Evolutionary conservation across 169 alveolate species (phyloP).

Genomic region (Cyclospora cayetanensis): DNA sequence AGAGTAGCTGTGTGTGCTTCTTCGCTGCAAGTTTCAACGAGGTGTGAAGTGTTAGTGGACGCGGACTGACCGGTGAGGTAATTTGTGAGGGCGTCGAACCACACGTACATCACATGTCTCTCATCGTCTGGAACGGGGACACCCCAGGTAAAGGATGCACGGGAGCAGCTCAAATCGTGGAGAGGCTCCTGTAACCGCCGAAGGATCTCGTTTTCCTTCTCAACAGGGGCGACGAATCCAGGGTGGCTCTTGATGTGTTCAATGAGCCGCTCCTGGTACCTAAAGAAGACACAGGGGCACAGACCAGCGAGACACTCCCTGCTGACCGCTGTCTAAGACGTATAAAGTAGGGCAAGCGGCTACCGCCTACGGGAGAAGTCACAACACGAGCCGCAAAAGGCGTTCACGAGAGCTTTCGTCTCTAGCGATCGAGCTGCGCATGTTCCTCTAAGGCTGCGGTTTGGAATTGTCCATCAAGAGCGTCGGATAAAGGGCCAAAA

Average conservation of each 20-base stretch:
- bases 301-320: too few species aligned
- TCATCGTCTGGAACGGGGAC: constrained; percentile 83
- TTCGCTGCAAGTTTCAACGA: not conserved
- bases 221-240: constrained; percentile 85
- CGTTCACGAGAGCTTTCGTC: too few species aligned
- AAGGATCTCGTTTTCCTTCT: constrained; percentile 82
- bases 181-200: constrained; percentile 83
- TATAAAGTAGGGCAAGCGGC: too few species aligned
- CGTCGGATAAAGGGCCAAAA: too few species aligned
- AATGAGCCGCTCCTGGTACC: constrained; percentile 83
- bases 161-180: constrained; percentile 90
- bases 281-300: not conserved
- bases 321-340: too few species aligned
- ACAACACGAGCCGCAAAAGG: too few species aligned
- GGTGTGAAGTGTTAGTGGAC: not conserved
- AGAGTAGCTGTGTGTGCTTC: not conserved
- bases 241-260: constrained; percentile 83
- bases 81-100: constrained; percentile 95
- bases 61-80: constrained; percentile 80
- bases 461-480: too few species aligned
- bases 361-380: too few species aligned
- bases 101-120: constrained; percentile 95
- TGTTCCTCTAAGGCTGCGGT: too few species aligned
- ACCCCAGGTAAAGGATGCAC: constrained; percentile 94
- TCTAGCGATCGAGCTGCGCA: too few species aligned